Evolutionary conservation across 1,284 basidiomycete genomes (phyloP), one percentile per base, ranked within the genome.

Genomic region (Leccinum huronense): DNA sequence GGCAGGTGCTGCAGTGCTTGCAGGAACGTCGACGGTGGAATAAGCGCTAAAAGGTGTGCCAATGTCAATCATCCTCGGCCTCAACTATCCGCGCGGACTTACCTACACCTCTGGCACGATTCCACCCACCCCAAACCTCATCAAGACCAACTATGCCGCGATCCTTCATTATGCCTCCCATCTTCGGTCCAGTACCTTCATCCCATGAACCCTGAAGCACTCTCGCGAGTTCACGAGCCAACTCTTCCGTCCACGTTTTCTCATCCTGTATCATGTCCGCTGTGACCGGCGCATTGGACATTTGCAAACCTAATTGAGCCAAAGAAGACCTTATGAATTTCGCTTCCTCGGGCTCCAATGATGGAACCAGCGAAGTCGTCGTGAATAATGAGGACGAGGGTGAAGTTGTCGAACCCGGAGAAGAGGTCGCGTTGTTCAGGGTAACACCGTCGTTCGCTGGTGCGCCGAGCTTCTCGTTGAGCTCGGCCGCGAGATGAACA

Each of bases 61-160:
- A 59, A 23, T 54, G 58, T 30, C 31, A 14, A 42, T 59, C 53
- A 36, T 57, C 51, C 48, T 56, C 34, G 6, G 40, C 36, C 34
- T 59, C 23, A 38, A 30, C 60, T 30, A 58, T 36, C 11, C 45
- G 31, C 40, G n/a, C 9, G 1, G 5, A 68, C 93, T 75, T 73
- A 95, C 95, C 89, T 59, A 98, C 90, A 59, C 97, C 97, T 64
- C 97, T 81, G 2, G 94, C 95, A 60, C 97, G 88, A 76, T 98
- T 98, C 97, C 97, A 99, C 1, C 93, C 86, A 54, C 95, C 95
- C 97, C 97, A 99, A 0, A 95, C 91, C 75, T 98, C 95, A 75
- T 99, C 97, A 19, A 98, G 80, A 0, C 90, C 93, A 27, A 98
- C 83, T 16, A 98, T 84, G 0, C 93, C 95, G 54, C 89, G 82